phyloP scores from a whole-genome alignment of 2,329 filamentous ascomycete species.

The Podosphaera aphanis region DNA sequence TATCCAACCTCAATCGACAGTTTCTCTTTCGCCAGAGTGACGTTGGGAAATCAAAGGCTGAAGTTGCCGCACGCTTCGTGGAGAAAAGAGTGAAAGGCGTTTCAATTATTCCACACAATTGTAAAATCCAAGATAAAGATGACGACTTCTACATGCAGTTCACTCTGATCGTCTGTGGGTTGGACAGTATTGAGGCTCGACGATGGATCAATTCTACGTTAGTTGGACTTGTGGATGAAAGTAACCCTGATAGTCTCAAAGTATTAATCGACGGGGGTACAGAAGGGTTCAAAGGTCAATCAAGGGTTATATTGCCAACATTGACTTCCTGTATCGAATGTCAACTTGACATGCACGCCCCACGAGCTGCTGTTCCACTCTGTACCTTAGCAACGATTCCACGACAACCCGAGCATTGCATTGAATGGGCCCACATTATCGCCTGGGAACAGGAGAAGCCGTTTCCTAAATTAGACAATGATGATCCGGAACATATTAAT shows the following conservation, averaged over 20 bases:
- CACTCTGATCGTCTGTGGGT: constrained; percentile 72
- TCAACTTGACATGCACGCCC: constrained; percentile 94
- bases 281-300: constrained; percentile 93
- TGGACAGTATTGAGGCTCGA: constrained; percentile 94
- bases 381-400: constrained; percentile 94
- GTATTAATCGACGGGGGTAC: constrained; percentile 92
- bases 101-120: constrained; percentile 80
- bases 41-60: constrained; percentile 82
- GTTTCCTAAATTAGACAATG: constrained; percentile 72
- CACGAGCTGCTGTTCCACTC: constrained; percentile 84
- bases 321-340: constrained; percentile 95
- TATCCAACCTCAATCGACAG: constrained; percentile 92
- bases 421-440: constrained; percentile 97
- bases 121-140: constrained; percentile 90
- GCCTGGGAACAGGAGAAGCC: constrained; percentile 79
- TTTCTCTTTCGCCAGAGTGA: constrained; percentile 85
- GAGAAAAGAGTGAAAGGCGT: constrained; percentile 75
- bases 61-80: constrained; percentile 78
- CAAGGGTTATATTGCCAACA: constrained; percentile 73
- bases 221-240: constrained; percentile 67
- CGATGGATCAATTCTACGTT: constrained; percentile 95
- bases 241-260: constrained; percentile 67
- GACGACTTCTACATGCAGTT: constrained; percentile 96
- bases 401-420: constrained; percentile 88
- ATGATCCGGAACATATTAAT: constrained; percentile 90